Conservation (phyloP, 257 asterid species). For the Solanum appendiculatum region DNA sequence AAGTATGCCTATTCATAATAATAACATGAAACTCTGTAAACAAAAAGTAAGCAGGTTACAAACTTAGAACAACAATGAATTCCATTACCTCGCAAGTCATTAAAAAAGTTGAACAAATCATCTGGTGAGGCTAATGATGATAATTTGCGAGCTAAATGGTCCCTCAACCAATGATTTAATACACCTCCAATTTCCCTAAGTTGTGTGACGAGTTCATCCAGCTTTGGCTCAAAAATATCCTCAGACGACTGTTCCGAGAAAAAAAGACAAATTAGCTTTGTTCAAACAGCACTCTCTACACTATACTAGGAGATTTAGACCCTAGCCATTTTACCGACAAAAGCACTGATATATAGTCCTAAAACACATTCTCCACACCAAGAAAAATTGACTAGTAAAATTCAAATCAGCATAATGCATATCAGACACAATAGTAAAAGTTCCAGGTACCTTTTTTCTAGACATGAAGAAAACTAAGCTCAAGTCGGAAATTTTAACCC, state of each 20-base stretch:
- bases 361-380: background rate
- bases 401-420: background rate
- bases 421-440: background rate
- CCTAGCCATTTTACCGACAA: background rate
- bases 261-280: background rate
- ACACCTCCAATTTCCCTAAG: slow-evolving; percentile 55
- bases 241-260: slow-evolving; percentile 45
- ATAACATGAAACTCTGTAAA: background rate
- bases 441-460: background rate
- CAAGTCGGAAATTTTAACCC: background rate
- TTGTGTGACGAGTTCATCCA: slow-evolving; percentile 53
- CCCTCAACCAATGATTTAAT: slow-evolving; percentile 62
- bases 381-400: background rate
- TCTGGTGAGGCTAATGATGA: slow-evolving; percentile 65
- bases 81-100: slow-evolving; percentile 60
- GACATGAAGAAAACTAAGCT: background rate
- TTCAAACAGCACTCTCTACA: background rate
- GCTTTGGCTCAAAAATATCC: slow-evolving; percentile 67
- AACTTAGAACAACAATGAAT: background rate
- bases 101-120: slow-evolving; percentile 77
- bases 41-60: background rate
- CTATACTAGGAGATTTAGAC: background rate
- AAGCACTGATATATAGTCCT: background rate
- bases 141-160: slow-evolving; percentile 48
- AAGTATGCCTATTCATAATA: slow-evolving; percentile 44